A percentile compares a stretch with the other conserved stretches of the same genome.
phyloP scores from a whole-genome alignment of 2,329 filamentous ascomycete species.

The Aspergillus fumigatiaffinis region DNA sequence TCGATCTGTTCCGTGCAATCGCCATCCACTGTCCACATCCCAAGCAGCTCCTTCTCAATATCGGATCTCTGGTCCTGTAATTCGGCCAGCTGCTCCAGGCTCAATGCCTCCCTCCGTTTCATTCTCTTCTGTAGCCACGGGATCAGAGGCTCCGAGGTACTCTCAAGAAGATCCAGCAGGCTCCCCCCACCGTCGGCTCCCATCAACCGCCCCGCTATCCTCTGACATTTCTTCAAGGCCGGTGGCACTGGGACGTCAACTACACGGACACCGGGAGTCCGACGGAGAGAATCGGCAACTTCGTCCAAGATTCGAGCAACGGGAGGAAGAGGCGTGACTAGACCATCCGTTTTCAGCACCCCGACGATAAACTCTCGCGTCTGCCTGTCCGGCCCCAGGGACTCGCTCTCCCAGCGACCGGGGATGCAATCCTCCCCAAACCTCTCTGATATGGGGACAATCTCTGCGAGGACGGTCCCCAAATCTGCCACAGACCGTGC shows the following conservation, averaged over 20 bases:
- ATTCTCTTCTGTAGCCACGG: conserved; percentile 55
- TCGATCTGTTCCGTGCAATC: conserved; percentile 33
- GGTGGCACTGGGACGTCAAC: conserved; percentile 54
- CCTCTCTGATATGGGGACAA: conserved; percentile 49
- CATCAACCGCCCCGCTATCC: conserved; percentile 56
- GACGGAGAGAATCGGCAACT: conserved; percentile 31
- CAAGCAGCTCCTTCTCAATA: conserved; percentile 53
- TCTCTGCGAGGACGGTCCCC: conserved; percentile 47
- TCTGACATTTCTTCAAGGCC: conserved; percentile 53
- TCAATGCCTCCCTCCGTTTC: conserved; percentile 45
- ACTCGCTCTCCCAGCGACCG: conserved; percentile 37
- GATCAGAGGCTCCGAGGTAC: conserved; percentile 54
- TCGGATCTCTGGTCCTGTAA: conserved; percentile 51
- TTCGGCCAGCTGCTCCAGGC: conserved; percentile 48
- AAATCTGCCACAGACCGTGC: conserved; percentile 39
- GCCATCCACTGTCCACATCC: conserved; percentile 49
- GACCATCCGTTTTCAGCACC: conserved; percentile 39
- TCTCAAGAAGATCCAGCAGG: conserved; percentile 56
- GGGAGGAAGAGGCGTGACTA: conserved; percentile 37
- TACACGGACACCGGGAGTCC: conserved; percentile 47
- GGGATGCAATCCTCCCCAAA: conserved; percentile 49
- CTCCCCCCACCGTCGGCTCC: conserved; percentile 53
- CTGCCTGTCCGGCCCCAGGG: conserved; percentile 14
- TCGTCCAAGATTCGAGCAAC: conserved; percentile 38
- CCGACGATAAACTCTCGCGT: conserved; percentile 38